Conservation (phyloP, 2,329 filamentous ascomycete species). For the Penicillium griseofulvum region DNA sequence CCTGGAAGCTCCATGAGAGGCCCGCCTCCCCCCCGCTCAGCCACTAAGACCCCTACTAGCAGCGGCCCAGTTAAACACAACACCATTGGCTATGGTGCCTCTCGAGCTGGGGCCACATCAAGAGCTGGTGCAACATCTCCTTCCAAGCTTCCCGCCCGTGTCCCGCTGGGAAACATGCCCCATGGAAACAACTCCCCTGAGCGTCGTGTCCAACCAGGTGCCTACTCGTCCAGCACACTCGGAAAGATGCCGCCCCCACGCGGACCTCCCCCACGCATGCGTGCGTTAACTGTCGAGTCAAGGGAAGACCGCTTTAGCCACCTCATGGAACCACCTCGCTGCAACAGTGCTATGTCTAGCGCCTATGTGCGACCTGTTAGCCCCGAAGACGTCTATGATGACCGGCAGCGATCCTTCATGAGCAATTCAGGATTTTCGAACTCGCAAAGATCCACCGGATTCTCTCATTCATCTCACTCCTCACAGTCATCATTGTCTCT, state of each 20-base stretch:
- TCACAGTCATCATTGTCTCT: constrained; percentile 40
- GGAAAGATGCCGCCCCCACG: constrained; percentile 51
- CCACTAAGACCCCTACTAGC: constrained; percentile 48
- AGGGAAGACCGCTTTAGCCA: constrained; percentile 38
- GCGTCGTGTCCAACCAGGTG: constrained; percentile 52
- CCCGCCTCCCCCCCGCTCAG: constrained; percentile 43
- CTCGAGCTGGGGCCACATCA: constrained; percentile 32
- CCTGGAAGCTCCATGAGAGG: constrained; percentile 38
- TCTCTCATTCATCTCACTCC: constrained; percentile 44
- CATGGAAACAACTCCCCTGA: constrained; percentile 74
- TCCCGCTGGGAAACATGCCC: constrained; percentile 48
- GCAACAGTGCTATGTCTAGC: constrained; percentile 50
- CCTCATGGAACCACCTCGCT: constrained; percentile 46
- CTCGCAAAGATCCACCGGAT: constrained; percentile 36
- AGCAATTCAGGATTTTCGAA: constrained; percentile 42
- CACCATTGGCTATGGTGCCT: constrained; percentile 28
- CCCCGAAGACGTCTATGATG: constrained; percentile 85
- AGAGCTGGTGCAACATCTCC: constrained; percentile 43
- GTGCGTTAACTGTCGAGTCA: constrained; percentile 66
- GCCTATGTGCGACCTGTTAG: constrained; percentile 57
- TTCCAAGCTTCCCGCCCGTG: constrained; percentile 49
- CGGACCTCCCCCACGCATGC: constrained; percentile 86
- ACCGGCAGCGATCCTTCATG: constrained; percentile 53
- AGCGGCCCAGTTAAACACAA: constrained; percentile 42
- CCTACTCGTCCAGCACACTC: constrained; percentile 43